Conservation (phyloP, 345 rosid genomes). For the Camelina neglecta region DNA sequence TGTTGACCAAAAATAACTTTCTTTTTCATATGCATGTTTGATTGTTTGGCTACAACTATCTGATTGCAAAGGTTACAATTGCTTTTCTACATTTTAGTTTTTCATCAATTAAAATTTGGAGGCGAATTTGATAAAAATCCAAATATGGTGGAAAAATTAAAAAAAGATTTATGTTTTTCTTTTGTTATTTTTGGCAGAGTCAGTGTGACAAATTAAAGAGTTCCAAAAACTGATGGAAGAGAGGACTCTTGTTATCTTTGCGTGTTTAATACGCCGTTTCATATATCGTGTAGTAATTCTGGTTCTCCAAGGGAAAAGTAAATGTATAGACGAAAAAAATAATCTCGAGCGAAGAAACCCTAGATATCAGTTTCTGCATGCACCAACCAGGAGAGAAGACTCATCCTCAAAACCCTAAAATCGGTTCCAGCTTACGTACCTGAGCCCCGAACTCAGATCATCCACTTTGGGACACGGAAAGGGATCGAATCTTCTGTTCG, state of each 20-base stretch:
- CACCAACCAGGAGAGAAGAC: neutral
- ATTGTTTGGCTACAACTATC: neutral
- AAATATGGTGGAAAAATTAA: slow-evolving; percentile 21
- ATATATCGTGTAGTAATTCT: neutral
- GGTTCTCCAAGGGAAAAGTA: neutral
- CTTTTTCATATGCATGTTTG: too few species aligned
- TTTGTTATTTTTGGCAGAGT: neutral
- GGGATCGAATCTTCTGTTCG: neutral
- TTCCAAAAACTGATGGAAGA: slow-evolving; percentile 18
- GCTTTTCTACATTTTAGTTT: neutral
- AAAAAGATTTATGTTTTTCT: slow-evolving; percentile 7
- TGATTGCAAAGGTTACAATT: neutral
- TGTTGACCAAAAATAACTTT: too few species aligned
- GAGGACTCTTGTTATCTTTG: slow-evolving; percentile 1
- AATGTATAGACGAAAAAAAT: neutral
- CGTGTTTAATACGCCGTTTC: slow-evolving; percentile 27
- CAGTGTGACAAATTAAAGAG: neutral
- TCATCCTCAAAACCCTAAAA: slow-evolving; percentile 8
- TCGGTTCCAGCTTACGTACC: neutral
- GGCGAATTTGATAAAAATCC: slow-evolving; percentile 18
- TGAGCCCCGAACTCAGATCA: neutral
- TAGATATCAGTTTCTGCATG: slow-evolving; percentile 15
- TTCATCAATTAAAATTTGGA: neutral
- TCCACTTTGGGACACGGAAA: neutral
- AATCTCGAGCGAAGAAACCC: slow-evolving; percentile 21